phyloP scores from a whole-genome alignment of 1,139 yeast species.

The Magnusiomyces tetraspermus region DNA sequence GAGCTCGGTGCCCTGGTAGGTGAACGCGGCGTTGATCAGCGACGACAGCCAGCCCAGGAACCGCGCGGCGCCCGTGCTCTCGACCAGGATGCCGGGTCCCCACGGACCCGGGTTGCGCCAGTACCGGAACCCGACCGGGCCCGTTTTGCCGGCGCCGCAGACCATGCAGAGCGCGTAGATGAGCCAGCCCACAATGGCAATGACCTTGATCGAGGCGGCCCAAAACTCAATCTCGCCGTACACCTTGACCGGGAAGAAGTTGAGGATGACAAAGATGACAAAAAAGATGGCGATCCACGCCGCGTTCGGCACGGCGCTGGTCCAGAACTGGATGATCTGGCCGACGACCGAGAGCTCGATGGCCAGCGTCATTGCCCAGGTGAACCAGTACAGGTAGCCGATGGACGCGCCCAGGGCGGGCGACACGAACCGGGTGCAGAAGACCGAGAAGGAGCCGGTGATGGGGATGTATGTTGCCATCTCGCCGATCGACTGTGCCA shows the following conservation, averaged over 20 bases:
- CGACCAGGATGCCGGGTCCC: slow-evolving; percentile 42
- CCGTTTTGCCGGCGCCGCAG: slow-evolving; percentile 47
- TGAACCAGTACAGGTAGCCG: slow-evolving; percentile 55
- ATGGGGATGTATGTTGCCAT: slow-evolving; percentile 54
- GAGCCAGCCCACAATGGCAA: slow-evolving; percentile 49
- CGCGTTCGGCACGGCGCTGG: slow-evolving; percentile 49
- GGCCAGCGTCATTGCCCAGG: slow-evolving; percentile 53
- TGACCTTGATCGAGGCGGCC: slow-evolving; percentile 48
- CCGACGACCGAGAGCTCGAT: slow-evolving; percentile 51
- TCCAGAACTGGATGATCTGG: slow-evolving; percentile 49
- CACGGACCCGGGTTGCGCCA: slow-evolving; percentile 91
- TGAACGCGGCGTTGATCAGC: slow-evolving; percentile 53
- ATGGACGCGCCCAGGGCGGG: slow-evolving; percentile 51
- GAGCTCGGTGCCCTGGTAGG: slow-evolving; percentile 73
- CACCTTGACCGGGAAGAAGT: slow-evolving; percentile 46
- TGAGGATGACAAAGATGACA: slow-evolving; percentile 45
- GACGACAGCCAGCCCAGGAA: slow-evolving; percentile 53
- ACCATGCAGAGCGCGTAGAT: slow-evolving; percentile 50
- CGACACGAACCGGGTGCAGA: slow-evolving; percentile 49
- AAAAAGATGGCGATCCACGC: slow-evolving; percentile 51
- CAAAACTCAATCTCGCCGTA: slow-evolving; percentile 65
- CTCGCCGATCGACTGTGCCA: slow-evolving; percentile 58
- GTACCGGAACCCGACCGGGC: slow-evolving; percentile 40
- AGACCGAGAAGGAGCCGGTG: slow-evolving; percentile 54
- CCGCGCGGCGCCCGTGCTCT: slow-evolving; percentile 94